Percentiles rank a stretch among this genome's conserved stretches.
Evolutionary conservation across 768 basidiomycete species (phyloP).

Genomic region (Boletus rubroflammeus): DNA sequence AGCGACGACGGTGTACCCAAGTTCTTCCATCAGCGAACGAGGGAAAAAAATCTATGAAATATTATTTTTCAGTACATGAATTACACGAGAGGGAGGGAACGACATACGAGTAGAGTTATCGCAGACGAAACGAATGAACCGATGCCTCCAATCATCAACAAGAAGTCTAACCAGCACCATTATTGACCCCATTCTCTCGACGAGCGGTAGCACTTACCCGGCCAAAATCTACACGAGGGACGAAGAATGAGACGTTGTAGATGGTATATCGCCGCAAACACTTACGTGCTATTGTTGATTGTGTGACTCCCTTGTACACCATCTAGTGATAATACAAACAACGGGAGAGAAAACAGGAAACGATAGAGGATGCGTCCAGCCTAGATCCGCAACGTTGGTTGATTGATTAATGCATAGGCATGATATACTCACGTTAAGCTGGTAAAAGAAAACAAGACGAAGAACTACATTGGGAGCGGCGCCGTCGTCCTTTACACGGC

Average conservation of each 20-base stretch:
- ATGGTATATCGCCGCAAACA: slow-evolving; percentile 13
- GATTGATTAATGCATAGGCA: background rate
- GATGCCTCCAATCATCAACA: slow-evolving; percentile 67
- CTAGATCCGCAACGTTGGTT: slow-evolving; percentile 32
- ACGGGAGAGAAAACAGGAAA: slow-evolving; percentile 67
- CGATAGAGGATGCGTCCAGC: slow-evolving; percentile 70
- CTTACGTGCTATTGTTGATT: slow-evolving; percentile 57
- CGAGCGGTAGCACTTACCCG: slow-evolving; percentile 40
- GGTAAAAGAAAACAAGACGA: slow-evolving; percentile 69
- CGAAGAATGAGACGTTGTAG: background rate
- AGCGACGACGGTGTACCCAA: slow-evolving; percentile 49
- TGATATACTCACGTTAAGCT: slow-evolving; percentile 61
- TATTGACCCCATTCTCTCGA: background rate
- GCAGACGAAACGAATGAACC: slow-evolving; percentile 78
- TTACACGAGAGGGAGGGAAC: background rate
- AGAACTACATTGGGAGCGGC: slow-evolving; percentile 73
- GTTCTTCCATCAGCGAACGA: slow-evolving; percentile 62
- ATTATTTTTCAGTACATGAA: background rate
- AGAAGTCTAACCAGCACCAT: slow-evolving; percentile 46
- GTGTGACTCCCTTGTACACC: slow-evolving; percentile 48
- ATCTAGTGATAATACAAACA: slow-evolving; percentile 66
- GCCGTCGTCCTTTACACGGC: slow-evolving; percentile 66
- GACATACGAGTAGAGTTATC: slow-evolving; percentile 70
- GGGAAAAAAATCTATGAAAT: slow-evolving; percentile 68
- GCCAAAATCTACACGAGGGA: slow-evolving; percentile 47